phyloP scores from a whole-genome alignment of 2,329 filamentous ascomycete genomes.

The Lachnellula cervina region DNA sequence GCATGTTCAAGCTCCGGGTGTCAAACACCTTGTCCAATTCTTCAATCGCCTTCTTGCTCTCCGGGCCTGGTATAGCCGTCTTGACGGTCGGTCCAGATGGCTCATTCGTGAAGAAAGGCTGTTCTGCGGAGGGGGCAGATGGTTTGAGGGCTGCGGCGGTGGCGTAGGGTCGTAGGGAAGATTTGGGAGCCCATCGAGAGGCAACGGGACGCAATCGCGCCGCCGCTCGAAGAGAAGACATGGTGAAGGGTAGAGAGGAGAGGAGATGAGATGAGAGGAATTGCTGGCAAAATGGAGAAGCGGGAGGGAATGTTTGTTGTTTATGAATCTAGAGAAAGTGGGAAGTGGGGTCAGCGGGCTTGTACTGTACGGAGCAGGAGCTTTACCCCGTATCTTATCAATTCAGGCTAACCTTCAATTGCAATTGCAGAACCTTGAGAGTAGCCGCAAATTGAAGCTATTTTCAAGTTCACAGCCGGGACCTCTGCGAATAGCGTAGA shows the following conservation, averaged over 20 bases:
- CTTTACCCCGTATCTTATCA: background rate
- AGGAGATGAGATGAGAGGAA: background rate
- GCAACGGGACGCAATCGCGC: constrained; percentile 26
- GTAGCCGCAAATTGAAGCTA: background rate
- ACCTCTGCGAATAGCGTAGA: background rate
- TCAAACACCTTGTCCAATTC: constrained; percentile 47
- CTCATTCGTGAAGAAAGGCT: constrained; percentile 30
- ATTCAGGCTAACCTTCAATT: background rate
- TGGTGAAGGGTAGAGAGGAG: constrained; percentile 4
- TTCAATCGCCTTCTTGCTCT: constrained; percentile 34
- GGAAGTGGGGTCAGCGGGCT: constrained; percentile 8
- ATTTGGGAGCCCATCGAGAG: constrained; percentile 9
- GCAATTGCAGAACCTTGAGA: background rate
- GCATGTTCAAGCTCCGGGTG: constrained; percentile 47
- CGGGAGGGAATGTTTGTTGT: background rate
- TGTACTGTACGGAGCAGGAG: too few species aligned
- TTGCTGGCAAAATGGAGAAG: background rate
- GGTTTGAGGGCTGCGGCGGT: constrained; percentile 20
- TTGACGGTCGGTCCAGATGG: constrained; percentile 29
- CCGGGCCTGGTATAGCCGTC: constrained; percentile 37
- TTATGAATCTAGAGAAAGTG: background rate
- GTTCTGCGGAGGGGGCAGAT: constrained; percentile 14
- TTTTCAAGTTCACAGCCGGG: background rate
- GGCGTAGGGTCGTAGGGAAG: constrained; percentile 16
- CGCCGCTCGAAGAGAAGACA: constrained; percentile 31